Evolutionary conservation across 371 early-diverging fungal species (phyloP).

Genomic region (Rhizopus sp.): DNA sequence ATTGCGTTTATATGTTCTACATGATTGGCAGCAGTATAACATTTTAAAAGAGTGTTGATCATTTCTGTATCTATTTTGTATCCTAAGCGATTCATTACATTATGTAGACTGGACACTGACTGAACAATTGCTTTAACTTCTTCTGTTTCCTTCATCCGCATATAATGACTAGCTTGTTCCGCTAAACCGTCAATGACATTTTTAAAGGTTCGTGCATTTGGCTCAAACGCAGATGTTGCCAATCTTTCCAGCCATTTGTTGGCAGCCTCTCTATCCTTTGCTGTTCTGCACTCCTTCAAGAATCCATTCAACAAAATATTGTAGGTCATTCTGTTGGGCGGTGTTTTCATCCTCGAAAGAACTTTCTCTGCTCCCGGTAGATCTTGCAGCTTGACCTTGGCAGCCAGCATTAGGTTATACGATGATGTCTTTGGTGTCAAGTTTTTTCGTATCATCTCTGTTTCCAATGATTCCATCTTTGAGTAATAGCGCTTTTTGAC

Average conservation of each 20-base stretch:
- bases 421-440: conserved; percentile 24
- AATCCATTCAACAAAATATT: conserved; percentile 28
- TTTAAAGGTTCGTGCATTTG: conserved; percentile 27
- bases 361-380: conserved; percentile 22
- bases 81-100: conserved; percentile 20
- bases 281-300: conserved; percentile 15
- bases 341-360: conserved; percentile 13
- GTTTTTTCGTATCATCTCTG: conserved; percentile 22
- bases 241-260: conserved; percentile 33
- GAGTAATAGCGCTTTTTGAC: conserved; percentile 24
- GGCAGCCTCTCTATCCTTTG: conserved; percentile 14
- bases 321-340: conserved; percentile 29
- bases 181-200: conserved; percentile 25
- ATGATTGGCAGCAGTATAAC: conserved; percentile 27
- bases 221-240: conserved; percentile 24
- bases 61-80: conserved; percentile 21
- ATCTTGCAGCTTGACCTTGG: conserved; percentile 20
- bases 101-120: conserved; percentile 20
- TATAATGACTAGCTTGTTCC: conserved; percentile 19
- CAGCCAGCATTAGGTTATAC: conserved; percentile 35
- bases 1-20: conserved; percentile 24
- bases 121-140: conserved; percentile 16
- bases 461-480: conserved; percentile 25
- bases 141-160: conserved; percentile 9
- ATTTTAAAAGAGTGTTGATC: conserved; percentile 23